phyloP scores from a whole-genome alignment of 352 stramenopile genomes.

The Phytophthora colocasiae region DNA sequence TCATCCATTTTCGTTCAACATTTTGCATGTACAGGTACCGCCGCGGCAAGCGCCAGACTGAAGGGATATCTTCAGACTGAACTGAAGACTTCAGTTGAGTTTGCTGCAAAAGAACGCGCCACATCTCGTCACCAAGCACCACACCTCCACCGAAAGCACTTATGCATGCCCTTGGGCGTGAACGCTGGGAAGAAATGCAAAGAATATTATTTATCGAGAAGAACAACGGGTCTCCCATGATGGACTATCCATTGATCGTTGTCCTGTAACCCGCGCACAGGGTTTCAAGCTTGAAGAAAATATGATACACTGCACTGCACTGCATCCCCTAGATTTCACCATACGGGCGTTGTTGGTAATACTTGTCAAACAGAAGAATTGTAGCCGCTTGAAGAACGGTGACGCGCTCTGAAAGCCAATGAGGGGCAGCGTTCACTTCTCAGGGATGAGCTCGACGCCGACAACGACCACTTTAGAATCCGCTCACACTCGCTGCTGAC shows the following conservation, averaged over 20 bases:
- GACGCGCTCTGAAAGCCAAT: slow-evolving; percentile 27
- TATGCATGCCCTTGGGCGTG: too few species aligned
- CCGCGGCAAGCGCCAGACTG: not conserved
- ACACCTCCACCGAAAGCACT: too few species aligned
- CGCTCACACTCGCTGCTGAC: not conserved
- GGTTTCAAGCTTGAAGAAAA: not conserved
- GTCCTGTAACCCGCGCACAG: slow-evolving; percentile 6
- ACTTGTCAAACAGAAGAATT: slow-evolving; percentile 4
- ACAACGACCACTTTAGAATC: slow-evolving; percentile 17
- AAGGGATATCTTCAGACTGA: too few species aligned
- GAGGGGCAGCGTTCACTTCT: slow-evolving; percentile 1
- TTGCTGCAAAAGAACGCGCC: too few species aligned
- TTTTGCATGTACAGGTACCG: too few species aligned
- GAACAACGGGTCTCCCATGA: too few species aligned
- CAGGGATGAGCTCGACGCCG: slow-evolving; percentile 17
- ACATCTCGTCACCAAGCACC: too few species aligned
- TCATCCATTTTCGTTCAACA: not conserved
- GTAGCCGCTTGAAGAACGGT: slow-evolving; percentile 28
- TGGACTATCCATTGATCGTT: slow-evolving; percentile 6
- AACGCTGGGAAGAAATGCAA: too few species aligned
- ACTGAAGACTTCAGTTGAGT: too few species aligned
- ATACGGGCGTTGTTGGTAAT: slow-evolving; percentile 26
- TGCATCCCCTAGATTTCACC: slow-evolving; percentile 13
- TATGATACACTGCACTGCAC: too few species aligned
- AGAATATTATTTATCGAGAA: too few species aligned